Conservation (phyloP, 257 asterid genomes). For the Anisodus acutangulus region DNA sequence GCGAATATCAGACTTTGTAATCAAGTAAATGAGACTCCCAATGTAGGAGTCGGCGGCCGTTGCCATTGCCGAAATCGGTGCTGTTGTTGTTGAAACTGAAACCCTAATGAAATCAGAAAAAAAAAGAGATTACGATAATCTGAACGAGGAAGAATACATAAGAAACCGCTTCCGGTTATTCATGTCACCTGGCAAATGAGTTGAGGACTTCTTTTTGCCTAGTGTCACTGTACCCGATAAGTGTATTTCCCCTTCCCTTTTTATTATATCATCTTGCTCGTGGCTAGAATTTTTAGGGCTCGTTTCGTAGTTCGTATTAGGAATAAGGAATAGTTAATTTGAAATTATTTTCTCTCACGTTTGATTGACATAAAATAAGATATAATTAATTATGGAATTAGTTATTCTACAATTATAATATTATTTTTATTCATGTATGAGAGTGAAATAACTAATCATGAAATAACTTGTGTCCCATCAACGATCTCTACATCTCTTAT, state of each 20-base stretch:
- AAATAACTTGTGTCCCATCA: too few species aligned
- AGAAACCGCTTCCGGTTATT: slow-evolving; percentile 6
- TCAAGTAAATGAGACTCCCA: slow-evolving; percentile 39
- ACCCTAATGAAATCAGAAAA: slow-evolving; percentile 1
- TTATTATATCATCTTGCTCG: too few species aligned
- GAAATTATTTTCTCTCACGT: not conserved
- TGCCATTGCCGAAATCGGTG: slow-evolving; percentile 16
- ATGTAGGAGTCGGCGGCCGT: slow-evolving; percentile 34
- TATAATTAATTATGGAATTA: too few species aligned
- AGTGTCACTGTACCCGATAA: slow-evolving; percentile 18
- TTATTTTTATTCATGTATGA: too few species aligned
- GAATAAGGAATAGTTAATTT: too few species aligned
- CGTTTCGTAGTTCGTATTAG: too few species aligned
- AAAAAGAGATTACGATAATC: not conserved
- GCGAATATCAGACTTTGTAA: slow-evolving; percentile 41
- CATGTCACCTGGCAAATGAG: slow-evolving; percentile 20
- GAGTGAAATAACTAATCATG: too few species aligned
- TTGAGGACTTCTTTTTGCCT: not conserved
- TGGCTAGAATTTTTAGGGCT: too few species aligned
- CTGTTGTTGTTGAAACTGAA: not conserved
- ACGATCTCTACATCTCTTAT: not conserved
- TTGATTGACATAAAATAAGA: too few species aligned
- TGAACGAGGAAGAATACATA: slow-evolving; percentile 8
- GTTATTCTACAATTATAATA: too few species aligned
- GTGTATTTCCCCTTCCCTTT: not conserved